Conservation (phyloP, 2,329 filamentous ascomycete genomes). For the Paraphoma chrysanthemicola region DNA sequence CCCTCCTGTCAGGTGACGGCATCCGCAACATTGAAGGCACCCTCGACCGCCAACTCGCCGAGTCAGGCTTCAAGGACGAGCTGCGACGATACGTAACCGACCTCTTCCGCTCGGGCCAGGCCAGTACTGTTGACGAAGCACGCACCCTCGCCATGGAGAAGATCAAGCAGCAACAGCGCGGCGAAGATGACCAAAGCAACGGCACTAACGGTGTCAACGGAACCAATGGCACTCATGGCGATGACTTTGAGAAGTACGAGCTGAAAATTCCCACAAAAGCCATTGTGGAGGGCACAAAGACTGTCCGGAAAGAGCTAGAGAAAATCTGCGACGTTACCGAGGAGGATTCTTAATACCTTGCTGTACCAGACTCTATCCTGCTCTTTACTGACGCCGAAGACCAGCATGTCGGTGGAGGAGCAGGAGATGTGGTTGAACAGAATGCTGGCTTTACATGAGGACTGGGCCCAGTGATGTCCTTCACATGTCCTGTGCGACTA, state of each 20-base stretch:
- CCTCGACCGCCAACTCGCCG: constrained; percentile 62
- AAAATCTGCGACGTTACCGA: constrained; percentile 53
- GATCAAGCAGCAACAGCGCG: constrained; percentile 33
- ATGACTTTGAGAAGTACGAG: constrained; percentile 47
- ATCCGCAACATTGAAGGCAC: constrained; percentile 63
- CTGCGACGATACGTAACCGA: constrained; percentile 62
- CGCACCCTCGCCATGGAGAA: constrained; percentile 59
- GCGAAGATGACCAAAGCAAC: constrained; percentile 16
- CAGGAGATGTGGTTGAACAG: background rate
- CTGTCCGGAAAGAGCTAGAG: constrained; percentile 60
- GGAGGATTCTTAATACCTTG: constrained; percentile 19
- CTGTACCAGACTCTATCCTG: background rate
- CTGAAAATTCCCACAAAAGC: constrained; percentile 58
- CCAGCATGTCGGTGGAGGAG: background rate
- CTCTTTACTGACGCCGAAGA: background rate
- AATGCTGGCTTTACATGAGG: too few species aligned
- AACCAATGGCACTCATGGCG: constrained; percentile 33
- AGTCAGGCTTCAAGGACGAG: constrained; percentile 65
- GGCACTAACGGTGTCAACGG: constrained; percentile 35
- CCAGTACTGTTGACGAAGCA: constrained; percentile 64
- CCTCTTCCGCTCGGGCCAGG: constrained; percentile 64
- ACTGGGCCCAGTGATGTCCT: too few species aligned
- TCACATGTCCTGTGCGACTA: too few species aligned
- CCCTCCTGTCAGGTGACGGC: constrained; percentile 56
- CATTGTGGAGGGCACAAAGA: constrained; percentile 58